Conservation (phyloP, 2,329 filamentous ascomycete species). For the Talaromyces marneffei region DNA sequence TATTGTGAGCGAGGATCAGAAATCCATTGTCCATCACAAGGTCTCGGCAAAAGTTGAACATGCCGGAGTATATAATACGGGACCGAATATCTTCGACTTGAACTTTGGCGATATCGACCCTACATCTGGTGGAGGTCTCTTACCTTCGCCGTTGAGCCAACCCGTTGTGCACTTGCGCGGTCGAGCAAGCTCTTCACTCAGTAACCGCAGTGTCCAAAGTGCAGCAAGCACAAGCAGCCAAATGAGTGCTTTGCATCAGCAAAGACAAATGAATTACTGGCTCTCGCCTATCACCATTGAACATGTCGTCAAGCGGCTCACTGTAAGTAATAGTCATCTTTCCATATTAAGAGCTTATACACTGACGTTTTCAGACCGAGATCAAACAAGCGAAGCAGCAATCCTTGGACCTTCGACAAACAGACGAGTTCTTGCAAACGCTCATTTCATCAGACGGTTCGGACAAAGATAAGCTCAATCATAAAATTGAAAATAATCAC, state of each 20-base stretch:
- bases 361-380: constrained; percentile 59
- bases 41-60: constrained; percentile 96
- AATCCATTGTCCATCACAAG: constrained; percentile 97
- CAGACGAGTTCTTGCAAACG: constrained; percentile 72
- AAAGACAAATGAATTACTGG: constrained; percentile 75
- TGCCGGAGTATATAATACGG: constrained; percentile 68
- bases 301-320: constrained; percentile 82
- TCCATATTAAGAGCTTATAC: not conserved
- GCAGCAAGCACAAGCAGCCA: constrained; percentile 50
- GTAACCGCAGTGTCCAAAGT: constrained; percentile 53
- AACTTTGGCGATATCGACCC: constrained; percentile 90
- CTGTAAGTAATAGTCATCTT: constrained; percentile 47
- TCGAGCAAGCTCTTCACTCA: constrained; percentile 62
- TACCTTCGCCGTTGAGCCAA: constrained; percentile 62
- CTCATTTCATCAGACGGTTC: constrained; percentile 66
- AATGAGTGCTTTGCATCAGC: constrained; percentile 58
- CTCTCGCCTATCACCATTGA: constrained; percentile 86
- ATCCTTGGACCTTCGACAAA: constrained; percentile 74
- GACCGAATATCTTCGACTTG: constrained; percentile 75
- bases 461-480: constrained; percentile 42
- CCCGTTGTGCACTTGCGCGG: constrained; percentile 62
- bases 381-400: constrained; percentile 86
- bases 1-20: constrained; percentile 97
- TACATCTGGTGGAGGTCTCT: constrained; percentile 62
- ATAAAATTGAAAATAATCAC: constrained; percentile 38